phyloP scores from a whole-genome alignment of 345 rosid species.

The Ricinus communis region DNA sequence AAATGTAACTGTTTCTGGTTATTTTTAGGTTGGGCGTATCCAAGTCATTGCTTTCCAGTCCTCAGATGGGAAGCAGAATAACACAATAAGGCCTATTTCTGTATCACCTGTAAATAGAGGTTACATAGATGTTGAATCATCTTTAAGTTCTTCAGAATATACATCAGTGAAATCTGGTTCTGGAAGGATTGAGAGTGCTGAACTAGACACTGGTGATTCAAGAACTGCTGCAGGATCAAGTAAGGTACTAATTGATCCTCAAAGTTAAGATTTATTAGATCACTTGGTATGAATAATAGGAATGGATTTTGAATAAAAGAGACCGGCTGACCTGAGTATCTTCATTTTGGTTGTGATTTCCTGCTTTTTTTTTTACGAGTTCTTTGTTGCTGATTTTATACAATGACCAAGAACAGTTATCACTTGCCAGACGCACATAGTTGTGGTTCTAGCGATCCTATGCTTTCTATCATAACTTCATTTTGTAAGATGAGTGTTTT shows the following conservation, averaged over 20 bases:
- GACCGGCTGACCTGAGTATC: too few relatives aligned
- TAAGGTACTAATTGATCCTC: constrained; percentile 45
- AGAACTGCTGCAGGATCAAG: constrained; percentile 38
- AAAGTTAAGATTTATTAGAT: neutral
- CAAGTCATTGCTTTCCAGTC: constrained; percentile 99
- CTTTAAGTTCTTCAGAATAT: constrained; percentile 64
- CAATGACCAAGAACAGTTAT: neutral
- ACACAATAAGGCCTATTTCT: constrained; percentile 45
- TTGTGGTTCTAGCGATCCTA: neutral
- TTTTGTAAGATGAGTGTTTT: neutral
- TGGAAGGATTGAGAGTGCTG: constrained; percentile 41
- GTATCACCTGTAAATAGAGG: constrained; percentile 52
- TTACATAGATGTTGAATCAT: constrained; percentile 71
- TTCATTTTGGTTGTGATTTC: neutral
- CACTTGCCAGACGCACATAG: neutral
- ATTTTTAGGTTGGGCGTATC: constrained; percentile 84
- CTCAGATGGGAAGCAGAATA: constrained; percentile 73
- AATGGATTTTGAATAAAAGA: neutral
- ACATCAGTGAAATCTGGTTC: constrained; percentile 47
- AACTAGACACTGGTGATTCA: constrained; percentile 74
- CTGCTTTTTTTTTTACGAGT: neutral
- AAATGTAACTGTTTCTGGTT: constrained; percentile 7
- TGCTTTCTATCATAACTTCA: neutral
- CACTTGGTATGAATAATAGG: neutral
- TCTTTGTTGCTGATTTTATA: neutral